Percentiles rank a stretch among this genome's conserved stretches.
Evolutionary conservation across 352 stramenopile species (phyloP).

Genomic region (Phytophthora foliorum): DNA sequence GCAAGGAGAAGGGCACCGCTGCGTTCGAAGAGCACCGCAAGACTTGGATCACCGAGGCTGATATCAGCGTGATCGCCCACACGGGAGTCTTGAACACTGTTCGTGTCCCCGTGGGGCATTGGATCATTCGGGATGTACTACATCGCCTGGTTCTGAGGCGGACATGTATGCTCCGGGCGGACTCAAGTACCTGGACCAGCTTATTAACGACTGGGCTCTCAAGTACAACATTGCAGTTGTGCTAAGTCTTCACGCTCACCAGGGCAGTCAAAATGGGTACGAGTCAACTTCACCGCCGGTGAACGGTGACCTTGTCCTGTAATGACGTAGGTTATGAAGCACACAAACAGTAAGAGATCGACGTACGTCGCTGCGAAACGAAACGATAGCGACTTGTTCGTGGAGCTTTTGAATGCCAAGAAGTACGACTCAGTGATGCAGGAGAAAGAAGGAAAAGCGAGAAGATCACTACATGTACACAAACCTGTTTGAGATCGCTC

Average conservation of each 20-base stretch:
- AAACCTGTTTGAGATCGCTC: background rate
- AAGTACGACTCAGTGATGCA: too few relatives aligned
- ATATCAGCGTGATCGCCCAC: slow-evolving; percentile 27
- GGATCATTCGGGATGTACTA: slow-evolving; percentile 50
- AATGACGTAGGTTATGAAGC: too few relatives aligned
- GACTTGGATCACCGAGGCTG: slow-evolving; percentile 29
- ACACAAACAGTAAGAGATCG: too few relatives aligned
- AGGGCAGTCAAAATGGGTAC: slow-evolving; percentile 67
- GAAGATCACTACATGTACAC: background rate
- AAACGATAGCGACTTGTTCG: too few relatives aligned
- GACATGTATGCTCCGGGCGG: slow-evolving; percentile 33
- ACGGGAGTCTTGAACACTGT: slow-evolving; percentile 53
- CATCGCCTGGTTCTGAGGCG: slow-evolving; percentile 14
- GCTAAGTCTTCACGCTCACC: slow-evolving; percentile 62
- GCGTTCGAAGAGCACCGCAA: slow-evolving; percentile 23
- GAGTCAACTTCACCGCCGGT: slow-evolving; percentile 53
- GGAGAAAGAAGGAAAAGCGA: too few relatives aligned
- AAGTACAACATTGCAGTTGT: slow-evolving; percentile 68
- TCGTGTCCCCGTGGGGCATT: slow-evolving; percentile 54
- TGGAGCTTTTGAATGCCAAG: too few relatives aligned
- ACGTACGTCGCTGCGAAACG: too few relatives aligned
- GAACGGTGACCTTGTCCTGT: background rate
- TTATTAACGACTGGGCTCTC: slow-evolving; percentile 61
- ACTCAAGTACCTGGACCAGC: slow-evolving; percentile 63
- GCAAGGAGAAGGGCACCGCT: slow-evolving; percentile 14